Evolutionary conservation across 345 rosid genomes (phyloP).

Genomic region (Theobroma cacao): DNA sequence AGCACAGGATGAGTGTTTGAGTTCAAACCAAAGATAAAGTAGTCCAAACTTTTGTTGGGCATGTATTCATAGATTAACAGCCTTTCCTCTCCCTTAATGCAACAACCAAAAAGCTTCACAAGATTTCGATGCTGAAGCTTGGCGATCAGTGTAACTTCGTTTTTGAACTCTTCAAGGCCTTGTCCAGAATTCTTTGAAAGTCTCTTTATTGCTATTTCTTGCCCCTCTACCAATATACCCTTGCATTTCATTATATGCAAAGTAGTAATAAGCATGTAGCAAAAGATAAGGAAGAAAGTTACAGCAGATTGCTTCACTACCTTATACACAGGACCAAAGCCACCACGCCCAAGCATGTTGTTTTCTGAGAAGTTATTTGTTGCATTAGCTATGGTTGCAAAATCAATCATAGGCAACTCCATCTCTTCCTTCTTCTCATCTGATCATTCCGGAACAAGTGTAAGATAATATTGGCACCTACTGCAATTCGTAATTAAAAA

Average conservation of each 20-base stretch:
- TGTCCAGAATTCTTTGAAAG: slow-evolving; percentile 10
- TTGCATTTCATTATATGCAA: neutral
- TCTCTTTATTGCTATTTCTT: slow-evolving; percentile 8
- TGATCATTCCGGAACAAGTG: neutral
- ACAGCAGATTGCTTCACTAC: neutral
- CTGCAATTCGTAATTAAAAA: neutral
- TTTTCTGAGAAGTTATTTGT: slow-evolving; percentile 26
- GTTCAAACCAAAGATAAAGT: slow-evolving; percentile 33
- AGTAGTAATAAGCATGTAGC: too few relatives aligned
- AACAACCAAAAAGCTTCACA: slow-evolving; percentile 16
- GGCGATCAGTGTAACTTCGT: neutral
- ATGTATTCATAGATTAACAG: slow-evolving; percentile 33
- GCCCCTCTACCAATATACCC: slow-evolving; percentile 1
- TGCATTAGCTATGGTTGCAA: slow-evolving; percentile 23
- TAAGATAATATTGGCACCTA: neutral
- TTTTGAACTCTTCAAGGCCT: slow-evolving; percentile 17
- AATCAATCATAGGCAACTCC: slow-evolving; percentile 11
- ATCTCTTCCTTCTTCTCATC: neutral
- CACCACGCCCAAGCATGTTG: slow-evolving; percentile 43
- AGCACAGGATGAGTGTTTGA: slow-evolving; percentile 12
- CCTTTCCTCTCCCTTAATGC: slow-evolving; percentile 1
- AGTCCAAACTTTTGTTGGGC: slow-evolving; percentile 40
- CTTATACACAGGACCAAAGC: slow-evolving; percentile 39
- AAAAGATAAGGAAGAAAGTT: neutral
- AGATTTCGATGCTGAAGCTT: slow-evolving; percentile 17